Percentiles rank a stretch among this genome's conserved stretches.
phyloP scores from a whole-genome alignment of 768 basidiomycete genomes.

The Russula olivacea region DNA sequence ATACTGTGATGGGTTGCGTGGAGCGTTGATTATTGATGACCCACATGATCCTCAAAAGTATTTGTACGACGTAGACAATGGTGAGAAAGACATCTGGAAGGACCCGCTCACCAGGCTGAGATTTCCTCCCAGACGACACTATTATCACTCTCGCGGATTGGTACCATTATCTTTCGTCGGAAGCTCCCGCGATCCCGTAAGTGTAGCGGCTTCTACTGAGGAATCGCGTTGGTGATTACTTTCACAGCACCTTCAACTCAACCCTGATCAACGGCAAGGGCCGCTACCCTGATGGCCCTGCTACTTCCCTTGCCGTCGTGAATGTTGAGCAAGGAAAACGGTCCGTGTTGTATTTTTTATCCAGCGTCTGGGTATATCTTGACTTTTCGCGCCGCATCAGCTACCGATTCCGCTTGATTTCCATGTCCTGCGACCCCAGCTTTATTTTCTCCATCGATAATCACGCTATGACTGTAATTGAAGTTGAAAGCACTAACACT shows the following conservation, averaged over 20 bases:
- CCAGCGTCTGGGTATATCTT: no score
- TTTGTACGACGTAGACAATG: constrained; percentile 30
- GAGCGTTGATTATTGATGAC: constrained; percentile 30
- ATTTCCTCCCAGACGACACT: constrained; percentile 19
- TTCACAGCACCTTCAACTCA: constrained; percentile 15
- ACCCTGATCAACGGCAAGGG: constrained; percentile 25
- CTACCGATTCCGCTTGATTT: constrained; percentile 13
- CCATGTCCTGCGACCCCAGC: constrained; percentile 12
- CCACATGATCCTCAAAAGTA: constrained; percentile 28
- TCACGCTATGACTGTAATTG: constrained; percentile 23
- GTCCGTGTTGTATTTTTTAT: background rate
- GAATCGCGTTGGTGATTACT: background rate
- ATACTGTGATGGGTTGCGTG: constrained; percentile 35
- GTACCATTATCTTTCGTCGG: constrained; percentile 17
- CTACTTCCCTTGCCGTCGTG: constrained; percentile 8
- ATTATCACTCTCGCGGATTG: constrained; percentile 29
- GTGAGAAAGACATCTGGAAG: constrained; percentile 11
- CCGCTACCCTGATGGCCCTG: constrained; percentile 19
- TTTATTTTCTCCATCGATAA: constrained; percentile 21
- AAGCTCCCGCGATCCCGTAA: background rate
- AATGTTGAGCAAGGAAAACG: constrained; percentile 15
- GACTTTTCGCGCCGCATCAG: background rate
- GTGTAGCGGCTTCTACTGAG: background rate
- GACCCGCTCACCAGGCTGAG: background rate
- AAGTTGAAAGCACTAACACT: constrained; percentile 20